Conservation (phyloP, 495 filamentous ascomycete species). For the Daldinia bambusicola region DNA sequence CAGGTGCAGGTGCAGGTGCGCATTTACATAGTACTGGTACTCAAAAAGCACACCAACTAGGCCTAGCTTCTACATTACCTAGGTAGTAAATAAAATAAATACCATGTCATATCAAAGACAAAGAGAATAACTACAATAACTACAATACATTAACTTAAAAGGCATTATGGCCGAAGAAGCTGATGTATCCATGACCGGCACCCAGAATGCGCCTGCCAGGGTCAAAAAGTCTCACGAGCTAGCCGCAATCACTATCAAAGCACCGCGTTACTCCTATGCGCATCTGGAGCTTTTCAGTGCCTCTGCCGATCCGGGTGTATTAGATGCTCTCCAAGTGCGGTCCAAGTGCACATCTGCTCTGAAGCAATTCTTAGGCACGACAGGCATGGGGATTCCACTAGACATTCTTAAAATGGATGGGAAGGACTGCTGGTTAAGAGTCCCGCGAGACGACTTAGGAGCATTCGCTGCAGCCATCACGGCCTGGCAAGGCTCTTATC, state of each 20-base stretch:
- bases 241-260: slow-evolving; percentile 50
- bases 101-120: not conserved
- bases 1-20: no score
- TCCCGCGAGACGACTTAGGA: slow-evolving; percentile 73
- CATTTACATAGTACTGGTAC: no score
- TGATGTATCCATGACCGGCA: slow-evolving; percentile 26
- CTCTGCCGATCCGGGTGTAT: slow-evolving; percentile 27
- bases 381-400: slow-evolving; percentile 78
- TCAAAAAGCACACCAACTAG: no score
- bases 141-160: not conserved
- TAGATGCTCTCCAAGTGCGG: slow-evolving; percentile 80
- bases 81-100: no score
- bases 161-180: slow-evolving; percentile 34
- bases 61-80: no score
- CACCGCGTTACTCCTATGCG: slow-evolving; percentile 54
- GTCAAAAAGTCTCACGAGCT: slow-evolving; percentile 49
- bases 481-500: slow-evolving; percentile 71
- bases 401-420: slow-evolving; percentile 78
- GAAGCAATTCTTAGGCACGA: slow-evolving; percentile 80
- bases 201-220: slow-evolving; percentile 18
- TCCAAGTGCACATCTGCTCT: slow-evolving; percentile 78
- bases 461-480: slow-evolving; percentile 70
- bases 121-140: not conserved
- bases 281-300: slow-evolving; percentile 50
- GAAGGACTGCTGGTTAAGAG: slow-evolving; percentile 73